These are phyloP conservation scores for Ophiostoma perfectum DNA, from an alignment of 2,329 filamentous ascomycete species.

Conservation along the genomic window DNA sequence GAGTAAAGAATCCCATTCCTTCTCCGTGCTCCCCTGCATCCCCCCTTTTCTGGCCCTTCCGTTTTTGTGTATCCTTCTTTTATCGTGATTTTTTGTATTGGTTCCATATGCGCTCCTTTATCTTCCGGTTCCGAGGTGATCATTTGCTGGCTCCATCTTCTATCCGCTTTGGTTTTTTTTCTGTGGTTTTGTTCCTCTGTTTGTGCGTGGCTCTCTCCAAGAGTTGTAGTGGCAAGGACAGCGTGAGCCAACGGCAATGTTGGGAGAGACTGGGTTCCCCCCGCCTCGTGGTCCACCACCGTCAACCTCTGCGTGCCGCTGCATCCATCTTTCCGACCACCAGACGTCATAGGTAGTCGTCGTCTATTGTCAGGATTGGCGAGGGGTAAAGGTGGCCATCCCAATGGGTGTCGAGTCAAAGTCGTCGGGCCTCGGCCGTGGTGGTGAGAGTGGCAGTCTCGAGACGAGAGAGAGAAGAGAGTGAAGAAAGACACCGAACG, in stretches of 20 bases:
- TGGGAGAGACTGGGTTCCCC: too few species aligned
- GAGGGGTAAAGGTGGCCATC: neutral
- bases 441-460: neutral
- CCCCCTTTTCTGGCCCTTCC: constrained; percentile 37
- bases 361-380: neutral
- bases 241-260: too few species aligned
- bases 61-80: constrained; percentile 27
- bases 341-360: neutral
- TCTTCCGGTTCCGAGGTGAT: constrained; percentile 33
- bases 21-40: constrained; percentile 2
- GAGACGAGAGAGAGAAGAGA: neutral
- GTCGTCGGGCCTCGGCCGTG: constrained; percentile 3
- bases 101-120: constrained; percentile 22
- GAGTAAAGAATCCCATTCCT: neutral
- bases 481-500: neutral
- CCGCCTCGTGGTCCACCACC: too few species aligned
- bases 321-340: neutral
- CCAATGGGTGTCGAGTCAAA: neutral
- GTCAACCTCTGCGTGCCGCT: neutral
- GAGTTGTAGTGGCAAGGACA: neutral
- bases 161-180: constrained; percentile 51
- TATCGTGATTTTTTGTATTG: constrained; percentile 8
- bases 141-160: constrained; percentile 61
- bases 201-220: neutral
- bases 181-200: constrained; percentile 1